Conservation (phyloP, 176 grass and related monocot species). For the Hyparrhenia diplandra region DNA sequence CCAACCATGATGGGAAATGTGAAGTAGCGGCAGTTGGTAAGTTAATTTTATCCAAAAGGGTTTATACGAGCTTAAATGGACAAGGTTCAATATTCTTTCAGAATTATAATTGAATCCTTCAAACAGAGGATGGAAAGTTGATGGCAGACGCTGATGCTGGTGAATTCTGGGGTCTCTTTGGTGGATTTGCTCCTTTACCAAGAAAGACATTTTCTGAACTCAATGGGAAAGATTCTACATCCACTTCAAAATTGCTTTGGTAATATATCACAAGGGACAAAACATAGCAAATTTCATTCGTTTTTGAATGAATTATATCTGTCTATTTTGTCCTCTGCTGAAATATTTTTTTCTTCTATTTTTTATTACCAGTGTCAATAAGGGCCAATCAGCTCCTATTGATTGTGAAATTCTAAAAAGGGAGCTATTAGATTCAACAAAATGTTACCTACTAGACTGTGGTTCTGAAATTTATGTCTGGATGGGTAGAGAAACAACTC, state of each 20-base stretch:
- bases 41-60: conserved; percentile 22
- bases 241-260: conserved; percentile 62
- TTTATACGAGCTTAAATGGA: conserved; percentile 9
- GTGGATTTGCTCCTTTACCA: conserved; percentile 92
- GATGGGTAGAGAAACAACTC: conserved; percentile 89
- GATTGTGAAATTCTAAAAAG: conserved; percentile 62
- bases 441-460: conserved; percentile 87
- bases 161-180: conserved; percentile 96
- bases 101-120: conserved; percentile 34
- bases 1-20: conserved; percentile 89
- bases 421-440: conserved; percentile 79
- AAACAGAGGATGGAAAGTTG: conserved; percentile 89
- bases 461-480: conserved; percentile 86
- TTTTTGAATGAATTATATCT: conserved; percentile 12
- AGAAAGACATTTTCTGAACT: conserved; percentile 71
- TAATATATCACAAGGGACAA: conserved; percentile 43
- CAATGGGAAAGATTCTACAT: conserved; percentile 57
- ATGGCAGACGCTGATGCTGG: conserved; percentile 98
- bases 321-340: conserved; percentile 12
- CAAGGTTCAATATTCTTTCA: not conserved
- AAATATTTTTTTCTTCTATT: not conserved
- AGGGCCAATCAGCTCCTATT: conserved; percentile 59
- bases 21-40: conserved; percentile 92
- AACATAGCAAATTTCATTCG: not conserved
- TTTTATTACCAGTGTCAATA: conserved; percentile 57